Conservation (phyloP, 2,329 filamentous ascomycete genomes). For the Trichocomaceae sp. region DNA sequence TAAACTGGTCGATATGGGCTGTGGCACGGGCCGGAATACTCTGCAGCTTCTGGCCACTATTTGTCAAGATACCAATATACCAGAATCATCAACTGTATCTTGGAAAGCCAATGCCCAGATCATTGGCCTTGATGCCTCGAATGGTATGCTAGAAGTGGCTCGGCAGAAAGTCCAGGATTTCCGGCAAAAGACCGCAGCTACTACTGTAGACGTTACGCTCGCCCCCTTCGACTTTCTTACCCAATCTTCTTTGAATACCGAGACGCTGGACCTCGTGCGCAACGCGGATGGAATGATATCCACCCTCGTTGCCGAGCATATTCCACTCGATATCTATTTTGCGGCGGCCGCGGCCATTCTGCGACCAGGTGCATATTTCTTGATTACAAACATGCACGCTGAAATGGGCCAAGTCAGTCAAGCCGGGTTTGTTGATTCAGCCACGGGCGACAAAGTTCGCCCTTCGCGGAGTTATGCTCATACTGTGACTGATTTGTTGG, state of each 20-base stretch:
- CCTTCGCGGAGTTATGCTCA: constrained; percentile 57
- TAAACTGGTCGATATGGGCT: constrained; percentile 56
- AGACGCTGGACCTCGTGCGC: constrained; percentile 5
- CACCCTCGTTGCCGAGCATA: constrained; percentile 60
- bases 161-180: constrained; percentile 26
- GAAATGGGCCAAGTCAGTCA: constrained; percentile 56
- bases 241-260: constrained; percentile 16
- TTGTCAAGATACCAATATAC: not conserved
- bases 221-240: constrained; percentile 37
- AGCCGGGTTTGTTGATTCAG: constrained; percentile 55
- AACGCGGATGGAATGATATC: constrained; percentile 47
- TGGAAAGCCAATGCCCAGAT: constrained; percentile 29
- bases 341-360: constrained; percentile 40
- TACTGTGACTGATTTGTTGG: constrained; percentile 46
- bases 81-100: not conserved
- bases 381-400: constrained; percentile 63
- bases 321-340: constrained; percentile 55
- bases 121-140: constrained; percentile 51
- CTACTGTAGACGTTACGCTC: constrained; percentile 21
- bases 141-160: constrained; percentile 53
- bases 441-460: constrained; percentile 51
- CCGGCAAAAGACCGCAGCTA: not conserved
- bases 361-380: constrained; percentile 42
- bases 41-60: constrained; percentile 37
- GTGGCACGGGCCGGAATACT: constrained; percentile 60